A percentile compares a stretch with the other conserved stretches of the same genome.
phyloP scores from a whole-genome alignment of 2,329 filamentous ascomycete species.

The Neoarthrinium moseri region DNA sequence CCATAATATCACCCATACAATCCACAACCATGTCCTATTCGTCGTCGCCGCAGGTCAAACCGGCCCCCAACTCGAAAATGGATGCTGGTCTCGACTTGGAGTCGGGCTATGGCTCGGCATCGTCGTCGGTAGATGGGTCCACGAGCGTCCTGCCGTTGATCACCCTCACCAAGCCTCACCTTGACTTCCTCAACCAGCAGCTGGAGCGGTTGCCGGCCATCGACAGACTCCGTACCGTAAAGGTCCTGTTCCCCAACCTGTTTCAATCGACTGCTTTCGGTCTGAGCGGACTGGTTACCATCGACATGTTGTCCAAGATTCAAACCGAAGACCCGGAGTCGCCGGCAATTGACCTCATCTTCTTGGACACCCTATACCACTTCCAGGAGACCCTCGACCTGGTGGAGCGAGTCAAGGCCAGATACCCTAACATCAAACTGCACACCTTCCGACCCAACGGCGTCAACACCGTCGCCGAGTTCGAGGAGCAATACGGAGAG shows the following conservation, averaged over 20 bases:
- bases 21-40: constrained; percentile 40
- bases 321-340: constrained; percentile 60
- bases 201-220: constrained; percentile 84
- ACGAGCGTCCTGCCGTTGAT: constrained; percentile 68
- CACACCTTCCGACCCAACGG: constrained; percentile 89
- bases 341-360: constrained; percentile 66
- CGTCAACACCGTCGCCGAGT: constrained; percentile 69
- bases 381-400: constrained; percentile 75
- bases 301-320: constrained; percentile 83
- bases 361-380: constrained; percentile 82
- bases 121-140: constrained; percentile 60
- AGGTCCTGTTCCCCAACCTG: constrained; percentile 84
- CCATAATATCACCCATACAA: constrained; percentile 22
- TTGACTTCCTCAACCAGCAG: constrained; percentile 88
- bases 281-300: constrained; percentile 74
- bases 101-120: constrained; percentile 78
- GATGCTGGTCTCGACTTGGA: constrained; percentile 52
- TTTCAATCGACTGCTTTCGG: constrained; percentile 86
- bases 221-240: constrained; percentile 91
- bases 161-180: constrained; percentile 81
- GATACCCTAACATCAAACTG: constrained; percentile 76
- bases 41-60: constrained; percentile 33
- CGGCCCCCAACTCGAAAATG: constrained; percentile 38
- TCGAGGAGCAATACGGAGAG: constrained; percentile 78
- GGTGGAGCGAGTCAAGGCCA: constrained; percentile 69